A percentile compares a stretch with the other conserved stretches of the same genome.
These are phyloP conservation scores for Aspergillus conjunctus DNA, from an alignment of 495 filamentous ascomycete species.

Conservation along the genomic window DNA sequence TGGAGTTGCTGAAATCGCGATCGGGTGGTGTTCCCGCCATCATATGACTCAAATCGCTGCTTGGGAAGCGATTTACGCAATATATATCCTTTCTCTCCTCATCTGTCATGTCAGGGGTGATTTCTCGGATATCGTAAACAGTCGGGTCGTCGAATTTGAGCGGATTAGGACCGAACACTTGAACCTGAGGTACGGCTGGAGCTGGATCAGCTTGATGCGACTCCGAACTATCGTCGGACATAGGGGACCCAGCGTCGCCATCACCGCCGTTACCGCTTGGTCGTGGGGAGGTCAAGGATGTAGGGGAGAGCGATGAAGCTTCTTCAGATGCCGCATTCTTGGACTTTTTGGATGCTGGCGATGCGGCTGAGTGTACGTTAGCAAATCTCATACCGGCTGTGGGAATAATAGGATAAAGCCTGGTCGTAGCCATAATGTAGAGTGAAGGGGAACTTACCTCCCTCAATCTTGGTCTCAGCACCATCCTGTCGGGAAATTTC, in stretches of 20 bases:
- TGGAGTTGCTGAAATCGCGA: conserved; percentile 91
- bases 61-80: conserved; percentile 81
- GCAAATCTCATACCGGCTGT: neutral
- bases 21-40: conserved; percentile 89
- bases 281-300: conserved; percentile 51
- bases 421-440: neutral
- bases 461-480: conserved; percentile 53
- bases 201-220: conserved; percentile 78
- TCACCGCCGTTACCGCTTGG: conserved; percentile 52
- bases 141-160: conserved; percentile 92
- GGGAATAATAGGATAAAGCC: too few relatives aligned
- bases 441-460: conserved; percentile 53
- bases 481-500: conserved; percentile 69
- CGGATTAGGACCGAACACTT: conserved; percentile 89
- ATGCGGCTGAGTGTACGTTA: conserved; percentile 33
- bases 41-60: conserved; percentile 74
- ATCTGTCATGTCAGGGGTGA: conserved; percentile 71
- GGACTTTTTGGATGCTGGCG: conserved; percentile 50
- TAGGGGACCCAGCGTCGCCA: conserved; percentile 46
- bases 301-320: conserved; percentile 60
- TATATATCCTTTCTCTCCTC: conserved; percentile 84
- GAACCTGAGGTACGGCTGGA: conserved; percentile 69
- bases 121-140: conserved; percentile 84
- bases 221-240: conserved; percentile 63
- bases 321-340: conserved; percentile 60